Base-by-base conservation (phyloP, 257 asterid species). In the Lavandula angustifolia region DNA sequence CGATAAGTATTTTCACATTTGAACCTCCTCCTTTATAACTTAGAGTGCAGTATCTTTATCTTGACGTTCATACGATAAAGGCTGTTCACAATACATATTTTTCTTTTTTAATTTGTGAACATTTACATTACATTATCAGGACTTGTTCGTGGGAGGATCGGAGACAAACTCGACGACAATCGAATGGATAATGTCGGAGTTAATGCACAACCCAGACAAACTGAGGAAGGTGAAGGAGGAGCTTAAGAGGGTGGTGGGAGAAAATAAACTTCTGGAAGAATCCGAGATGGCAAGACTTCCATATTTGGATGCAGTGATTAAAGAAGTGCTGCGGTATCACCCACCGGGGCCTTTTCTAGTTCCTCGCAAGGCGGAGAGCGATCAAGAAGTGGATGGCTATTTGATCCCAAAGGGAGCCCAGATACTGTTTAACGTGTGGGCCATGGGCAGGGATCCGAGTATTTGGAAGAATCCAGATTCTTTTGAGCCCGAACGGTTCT, bases 251-350 rank as follows among this genome's bases (percentile, higher is more conserved):
- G 71, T 71, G 5, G 46, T 62, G 1, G 77, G 77, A 8, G 27
- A 47, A 0, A 43, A 52, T 6, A 48, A 54, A n/a, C 40, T 5
- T 0, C 33, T 71, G 3, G 29, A 71, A 13, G 85, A 80, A 56
- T 62, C 64, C 2, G 80, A 76, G 52, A 70, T 76, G n/a, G 6
- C 76, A 0, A 52, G 42, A 7, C 71, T 73, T 3, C 75, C 79
- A 5, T 76, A 71, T 4, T 10, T 71, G 4, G 22, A 6, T 18
- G 76, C 76, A 1, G 38, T 55, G 35, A 16, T 60, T 8, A 69
- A 69, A 29, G 68, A 69, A 38, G 46, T 32, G 47, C 0, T 59
- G 4, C 40, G 74, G 1, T 7, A 27, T 13, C 68, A 59, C 68
- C 74, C 62, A 0, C 40, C 62, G 0, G 62, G 29, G 0, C 74